These are phyloP conservation scores for Calophaca sinica DNA, from an alignment of 306 rosid genomes.

Conservation along the genomic window DNA sequence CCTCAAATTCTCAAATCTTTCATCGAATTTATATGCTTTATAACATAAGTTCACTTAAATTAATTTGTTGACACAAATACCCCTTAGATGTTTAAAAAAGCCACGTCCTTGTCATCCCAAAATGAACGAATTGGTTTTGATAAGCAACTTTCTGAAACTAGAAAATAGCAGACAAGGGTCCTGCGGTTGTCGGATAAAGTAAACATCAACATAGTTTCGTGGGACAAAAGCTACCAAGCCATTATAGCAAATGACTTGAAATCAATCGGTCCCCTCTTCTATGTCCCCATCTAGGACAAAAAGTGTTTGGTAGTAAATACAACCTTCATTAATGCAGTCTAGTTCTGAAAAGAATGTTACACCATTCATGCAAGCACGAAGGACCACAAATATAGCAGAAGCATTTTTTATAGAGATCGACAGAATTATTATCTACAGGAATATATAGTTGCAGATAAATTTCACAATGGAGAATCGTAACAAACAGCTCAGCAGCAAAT, in stretches of 20 bases:
- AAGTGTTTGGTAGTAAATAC: constrained; percentile 62
- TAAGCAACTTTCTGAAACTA: constrained; percentile 43
- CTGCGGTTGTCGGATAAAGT: constrained; percentile 70
- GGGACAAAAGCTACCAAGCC: constrained; percentile 69
- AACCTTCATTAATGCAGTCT: constrained; percentile 69
- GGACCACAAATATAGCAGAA: constrained; percentile 43
- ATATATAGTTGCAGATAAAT: constrained; percentile 34
- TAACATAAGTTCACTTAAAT: background rate
- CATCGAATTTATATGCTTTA: no score
- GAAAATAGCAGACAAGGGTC: constrained; percentile 78
- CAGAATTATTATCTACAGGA: constrained; percentile 16
- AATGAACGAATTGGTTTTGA: constrained; percentile 43
- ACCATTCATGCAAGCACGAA: constrained; percentile 46
- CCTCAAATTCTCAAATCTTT: no score
- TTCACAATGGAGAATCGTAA: constrained; percentile 40
- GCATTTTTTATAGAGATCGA: constrained; percentile 39
- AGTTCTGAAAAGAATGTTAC: constrained; percentile 67
- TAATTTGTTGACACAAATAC: background rate
- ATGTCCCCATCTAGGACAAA: constrained; percentile 68
- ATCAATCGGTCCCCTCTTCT: constrained; percentile 82
- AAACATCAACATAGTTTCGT: constrained; percentile 62
- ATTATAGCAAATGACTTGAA: constrained; percentile 70
- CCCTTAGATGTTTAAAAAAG: constrained; percentile 41
- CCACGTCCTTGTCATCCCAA: constrained; percentile 59
- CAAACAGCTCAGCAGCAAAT: constrained; percentile 49